Evolutionary conservation across 192 early-diverging fungal genomes (phyloP).

Genomic region (Neocallimastix lanati): DNA sequence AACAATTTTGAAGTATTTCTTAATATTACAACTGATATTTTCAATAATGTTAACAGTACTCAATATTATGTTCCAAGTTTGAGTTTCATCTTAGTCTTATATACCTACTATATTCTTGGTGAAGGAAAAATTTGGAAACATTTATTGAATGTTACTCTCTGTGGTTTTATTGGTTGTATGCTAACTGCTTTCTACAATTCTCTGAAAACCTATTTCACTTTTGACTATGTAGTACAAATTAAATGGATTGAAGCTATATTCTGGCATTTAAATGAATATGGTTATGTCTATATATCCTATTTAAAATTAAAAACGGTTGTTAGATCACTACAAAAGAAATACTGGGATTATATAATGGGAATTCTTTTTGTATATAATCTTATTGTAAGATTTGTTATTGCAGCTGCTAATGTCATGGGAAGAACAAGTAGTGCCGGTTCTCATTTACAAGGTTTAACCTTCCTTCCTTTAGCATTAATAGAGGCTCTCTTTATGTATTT

Average conservation of each 20-base stretch:
- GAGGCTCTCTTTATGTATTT: background rate
- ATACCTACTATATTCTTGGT: background rate
- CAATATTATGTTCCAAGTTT: background rate
- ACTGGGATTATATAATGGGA: background rate
- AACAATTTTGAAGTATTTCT: background rate
- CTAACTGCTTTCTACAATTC: background rate
- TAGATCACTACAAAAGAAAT: background rate
- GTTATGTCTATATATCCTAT: background rate
- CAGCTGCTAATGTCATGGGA: background rate
- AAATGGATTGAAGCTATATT: too few relatives aligned
- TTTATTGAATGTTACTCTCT: background rate
- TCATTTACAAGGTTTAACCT: background rate
- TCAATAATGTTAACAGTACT: background rate
- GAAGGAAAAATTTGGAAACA: background rate
- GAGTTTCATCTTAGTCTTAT: background rate
- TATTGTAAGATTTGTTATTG: background rate
- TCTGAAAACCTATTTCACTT: background rate
- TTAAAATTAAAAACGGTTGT: background rate
- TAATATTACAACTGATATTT: background rate
- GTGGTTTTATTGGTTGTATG: background rate
- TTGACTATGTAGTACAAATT: background rate
- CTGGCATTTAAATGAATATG: too few relatives aligned
- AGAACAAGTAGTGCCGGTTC: background rate
- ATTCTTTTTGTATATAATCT: background rate
- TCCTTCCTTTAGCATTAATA: background rate